Percentiles rank a stretch among this genome's conserved stretches.
Evolutionary conservation across 2,329 filamentous ascomycete species (phyloP).

Genomic region (Sporothrix schenckii): DNA sequence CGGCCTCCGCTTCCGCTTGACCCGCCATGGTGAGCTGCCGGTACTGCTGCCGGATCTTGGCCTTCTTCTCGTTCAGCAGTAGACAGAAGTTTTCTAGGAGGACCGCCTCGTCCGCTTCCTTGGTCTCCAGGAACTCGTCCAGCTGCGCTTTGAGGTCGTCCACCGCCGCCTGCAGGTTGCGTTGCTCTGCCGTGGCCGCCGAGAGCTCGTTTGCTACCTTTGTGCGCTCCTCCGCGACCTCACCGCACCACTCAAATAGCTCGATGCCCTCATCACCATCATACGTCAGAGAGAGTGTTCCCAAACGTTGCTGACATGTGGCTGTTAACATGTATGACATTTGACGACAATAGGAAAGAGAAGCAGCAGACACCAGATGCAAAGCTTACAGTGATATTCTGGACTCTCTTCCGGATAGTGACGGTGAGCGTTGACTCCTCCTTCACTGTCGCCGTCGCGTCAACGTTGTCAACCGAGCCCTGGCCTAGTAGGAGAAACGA

Average conservation of each 20-base stretch:
- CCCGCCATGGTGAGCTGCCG: conserved; percentile 52
- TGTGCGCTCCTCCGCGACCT: conserved; percentile 55
- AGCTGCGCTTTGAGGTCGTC: conserved; percentile 64
- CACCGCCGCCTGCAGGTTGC: conserved; percentile 59
- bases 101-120: conserved; percentile 66
- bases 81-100: conserved; percentile 70
- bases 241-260: conserved; percentile 70
- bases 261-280: conserved; percentile 63
- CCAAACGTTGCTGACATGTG: conserved; percentile 65
- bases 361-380: not conserved
- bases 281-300: conserved; percentile 60
- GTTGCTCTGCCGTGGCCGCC: conserved; percentile 47
- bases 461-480: conserved; percentile 56
- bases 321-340: conserved; percentile 6
- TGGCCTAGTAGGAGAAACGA: conserved; percentile 57
- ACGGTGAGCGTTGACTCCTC: conserved; percentile 60
- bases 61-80: conserved; percentile 77
- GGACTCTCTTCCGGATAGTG: conserved; percentile 65
- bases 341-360: not conserved
- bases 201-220: conserved; percentile 51
- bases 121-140: conserved; percentile 66
- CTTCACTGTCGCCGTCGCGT: conserved; percentile 62
- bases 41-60: conserved; percentile 75
- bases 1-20: not conserved
- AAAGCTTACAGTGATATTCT: conserved; percentile 67